Evolutionary conservation across 2,329 filamentous ascomycete genomes (phyloP), one percentile per base, ranked within the genome.

Genomic region (Cytospora chrysosperma): DNA sequence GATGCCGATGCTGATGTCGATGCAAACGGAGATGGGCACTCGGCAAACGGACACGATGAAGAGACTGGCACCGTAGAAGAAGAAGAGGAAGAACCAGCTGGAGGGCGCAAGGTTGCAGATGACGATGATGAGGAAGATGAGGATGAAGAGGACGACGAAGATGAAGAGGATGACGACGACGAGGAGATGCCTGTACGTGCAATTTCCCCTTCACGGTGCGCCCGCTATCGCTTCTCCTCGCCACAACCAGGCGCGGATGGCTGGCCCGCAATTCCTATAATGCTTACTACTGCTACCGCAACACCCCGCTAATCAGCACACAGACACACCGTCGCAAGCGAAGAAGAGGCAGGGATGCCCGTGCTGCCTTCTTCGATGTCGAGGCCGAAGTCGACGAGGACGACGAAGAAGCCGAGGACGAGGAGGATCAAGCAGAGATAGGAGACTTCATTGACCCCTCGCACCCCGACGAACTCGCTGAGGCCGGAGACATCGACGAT

Each of bases 381-480:
- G 95, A 99, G 82, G 95, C 95, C 75, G 95, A 97, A 78, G 95
- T 99, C 70, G 95, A 98, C 73, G 95, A 96, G 68, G 93, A 96
- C 70, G 93, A 97, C 70, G 91, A 92, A 69, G 89, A 85, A 69
- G 91, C 91, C 66, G 92, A 96, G 68, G 92, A 96, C 58, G 94
- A 97, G 70, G 92, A 96, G 70, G 93, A 96, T 61, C 87, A 91
- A 64, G 88, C 93, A 70, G 92, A 89, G 69, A 87, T 88, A 59
- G 92, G 92, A 63, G 90, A 91, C 69, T 92, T 95, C 74, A 93
- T 93, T 73, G 91, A 92, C 69, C 91, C 96, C 74, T 91, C 91
- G 67, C 93, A 98, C 74, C 92, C 92, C 8, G 93, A 97, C 75
- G 94, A 98, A 73, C 81, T 94, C 43, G 90, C 88, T 71, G 92